These are phyloP conservation scores for Leccinum colubrinum DNA, from an alignment of 1,284 basidiomycete genomes.

Conservation along the genomic window DNA sequence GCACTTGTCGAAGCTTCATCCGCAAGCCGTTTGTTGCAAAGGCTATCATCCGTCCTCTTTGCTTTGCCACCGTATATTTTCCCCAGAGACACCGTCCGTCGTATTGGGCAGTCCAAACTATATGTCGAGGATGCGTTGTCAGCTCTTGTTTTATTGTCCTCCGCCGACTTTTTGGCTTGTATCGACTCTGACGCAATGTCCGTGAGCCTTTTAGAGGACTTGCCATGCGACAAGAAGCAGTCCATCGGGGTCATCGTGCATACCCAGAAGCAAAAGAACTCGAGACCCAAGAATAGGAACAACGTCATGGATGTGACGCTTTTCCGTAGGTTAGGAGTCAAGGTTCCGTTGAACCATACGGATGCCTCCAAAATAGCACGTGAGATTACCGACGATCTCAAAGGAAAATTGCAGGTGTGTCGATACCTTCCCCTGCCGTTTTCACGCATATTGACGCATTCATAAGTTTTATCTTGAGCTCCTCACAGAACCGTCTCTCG, in stretches of 20 bases:
- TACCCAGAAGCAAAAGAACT: constrained; percentile 21
- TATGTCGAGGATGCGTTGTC: constrained; percentile 23
- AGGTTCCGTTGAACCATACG: constrained; percentile 26
- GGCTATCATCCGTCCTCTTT: constrained; percentile 21
- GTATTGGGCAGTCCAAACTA: constrained; percentile 18
- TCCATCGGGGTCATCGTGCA: background rate
- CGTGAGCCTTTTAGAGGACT: background rate
- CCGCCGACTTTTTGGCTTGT: constrained; percentile 12
- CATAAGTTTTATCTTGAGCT: constrained; percentile 26
- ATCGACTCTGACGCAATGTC: background rate
- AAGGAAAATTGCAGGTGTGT: constrained; percentile 31
- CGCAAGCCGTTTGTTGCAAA: constrained; percentile 15
- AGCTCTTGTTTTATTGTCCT: constrained; percentile 15
- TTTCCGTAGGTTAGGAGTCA: constrained; percentile 26
- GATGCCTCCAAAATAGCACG: constrained; percentile 23
- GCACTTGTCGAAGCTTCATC: constrained; percentile 13
- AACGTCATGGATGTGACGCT: constrained; percentile 21
- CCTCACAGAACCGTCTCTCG: constrained; percentile 18
- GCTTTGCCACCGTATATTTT: constrained; percentile 20
- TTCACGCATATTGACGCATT: background rate
- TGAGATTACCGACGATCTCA: constrained; percentile 25
- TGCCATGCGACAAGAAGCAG: constrained; percentile 2
- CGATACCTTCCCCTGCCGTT: background rate
- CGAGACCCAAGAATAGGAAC: constrained; percentile 13
- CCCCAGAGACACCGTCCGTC: constrained; percentile 6